phyloP scores from a whole-genome alignment of 2,329 filamentous ascomycete species.

The Pseudogymnoascus sp. region DNA sequence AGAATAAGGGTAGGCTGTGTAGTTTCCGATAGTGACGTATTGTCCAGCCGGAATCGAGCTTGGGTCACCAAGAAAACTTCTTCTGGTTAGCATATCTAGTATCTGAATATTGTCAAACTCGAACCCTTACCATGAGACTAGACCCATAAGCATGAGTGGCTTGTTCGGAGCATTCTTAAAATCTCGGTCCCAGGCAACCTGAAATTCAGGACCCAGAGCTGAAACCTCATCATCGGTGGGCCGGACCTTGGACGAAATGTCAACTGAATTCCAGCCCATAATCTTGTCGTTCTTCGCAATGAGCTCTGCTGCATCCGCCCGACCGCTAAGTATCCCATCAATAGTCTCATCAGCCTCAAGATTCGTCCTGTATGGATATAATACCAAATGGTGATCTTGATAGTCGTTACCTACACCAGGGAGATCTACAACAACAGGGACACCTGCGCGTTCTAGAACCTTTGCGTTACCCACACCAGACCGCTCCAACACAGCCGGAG shows the following conservation, averaged over 20 bases:
- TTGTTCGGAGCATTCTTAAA: slow-evolving; percentile 33
- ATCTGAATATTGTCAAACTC: not conserved
- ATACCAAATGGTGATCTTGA: slow-evolving; percentile 48
- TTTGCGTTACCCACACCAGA: slow-evolving; percentile 50
- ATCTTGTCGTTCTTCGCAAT: slow-evolving; percentile 41
- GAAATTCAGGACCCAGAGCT: slow-evolving; percentile 45
- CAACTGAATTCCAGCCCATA: slow-evolving; percentile 49
- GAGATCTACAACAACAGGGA: slow-evolving; percentile 40
- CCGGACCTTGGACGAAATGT: slow-evolving; percentile 49
- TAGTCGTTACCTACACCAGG: slow-evolving; percentile 48
- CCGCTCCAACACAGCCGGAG: slow-evolving; percentile 46
- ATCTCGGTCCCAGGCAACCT: slow-evolving; percentile 47
- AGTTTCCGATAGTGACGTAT: not conserved
- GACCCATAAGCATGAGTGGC: slow-evolving; percentile 44
- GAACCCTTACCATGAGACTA: slow-evolving; percentile 27
- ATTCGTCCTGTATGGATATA: slow-evolving; percentile 45
- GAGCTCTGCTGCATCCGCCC: slow-evolving; percentile 38
- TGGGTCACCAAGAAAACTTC: slow-evolving; percentile 39
- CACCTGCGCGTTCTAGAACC: slow-evolving; percentile 41
- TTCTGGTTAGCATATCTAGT: not conserved
- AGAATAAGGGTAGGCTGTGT: not conserved
- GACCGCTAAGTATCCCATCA: slow-evolving; percentile 44
- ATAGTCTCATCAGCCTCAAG: slow-evolving; percentile 42
- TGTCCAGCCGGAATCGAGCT: slow-evolving; percentile 15
- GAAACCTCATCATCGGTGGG: slow-evolving; percentile 48